These are phyloP conservation scores for Penicillium palitans DNA, from an alignment of 2,329 filamentous ascomycete species.

Conservation along the genomic window DNA sequence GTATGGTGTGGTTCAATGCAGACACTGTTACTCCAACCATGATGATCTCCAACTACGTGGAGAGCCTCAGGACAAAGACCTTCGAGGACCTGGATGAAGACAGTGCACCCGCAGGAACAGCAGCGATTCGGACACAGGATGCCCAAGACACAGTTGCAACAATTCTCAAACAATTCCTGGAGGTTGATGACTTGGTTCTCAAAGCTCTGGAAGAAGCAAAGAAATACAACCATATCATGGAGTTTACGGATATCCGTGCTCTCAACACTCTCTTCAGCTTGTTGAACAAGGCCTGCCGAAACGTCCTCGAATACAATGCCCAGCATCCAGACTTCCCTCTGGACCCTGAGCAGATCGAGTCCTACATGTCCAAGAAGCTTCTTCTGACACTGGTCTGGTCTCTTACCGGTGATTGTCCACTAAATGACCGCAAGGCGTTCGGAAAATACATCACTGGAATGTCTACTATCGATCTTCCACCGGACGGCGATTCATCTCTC, in stretches of 20 bases:
- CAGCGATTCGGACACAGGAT: conserved; percentile 73
- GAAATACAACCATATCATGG: conserved; percentile 93
- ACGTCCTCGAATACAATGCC: conserved; percentile 91
- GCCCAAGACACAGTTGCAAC: conserved; percentile 79
- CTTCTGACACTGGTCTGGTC: conserved; percentile 93
- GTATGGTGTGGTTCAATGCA: conserved; percentile 99
- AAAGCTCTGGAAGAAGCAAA: conserved; percentile 74
- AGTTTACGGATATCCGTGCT: conserved; percentile 87
- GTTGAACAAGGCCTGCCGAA: conserved; percentile 88
- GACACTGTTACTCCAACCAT: conserved; percentile 91
- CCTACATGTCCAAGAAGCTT: conserved; percentile 89
- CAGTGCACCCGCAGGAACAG: conserved; percentile 71
- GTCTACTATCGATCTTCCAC: conserved; percentile 81
- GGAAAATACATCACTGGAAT: conserved; percentile 80
- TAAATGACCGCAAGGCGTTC: conserved; percentile 82
- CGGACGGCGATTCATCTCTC: conserved; percentile 72
- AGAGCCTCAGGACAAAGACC: conserved; percentile 74
- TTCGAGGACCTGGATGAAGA: conserved; percentile 98
- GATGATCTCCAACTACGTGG: conserved; percentile 89
- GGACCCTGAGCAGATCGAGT: conserved; percentile 84
- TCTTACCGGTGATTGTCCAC: conserved; percentile 88
- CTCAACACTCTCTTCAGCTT: conserved; percentile 93
- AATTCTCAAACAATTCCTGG: conserved; percentile 73
- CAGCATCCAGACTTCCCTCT: conserved; percentile 93
- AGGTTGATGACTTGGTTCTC: conserved; percentile 75